A percentile compares a stretch with the other conserved stretches of the same genome.
These are phyloP conservation scores for Claviceps sp. DNA, from an alignment of 2,329 filamentous ascomycete genomes.

Conservation along the genomic window DNA sequence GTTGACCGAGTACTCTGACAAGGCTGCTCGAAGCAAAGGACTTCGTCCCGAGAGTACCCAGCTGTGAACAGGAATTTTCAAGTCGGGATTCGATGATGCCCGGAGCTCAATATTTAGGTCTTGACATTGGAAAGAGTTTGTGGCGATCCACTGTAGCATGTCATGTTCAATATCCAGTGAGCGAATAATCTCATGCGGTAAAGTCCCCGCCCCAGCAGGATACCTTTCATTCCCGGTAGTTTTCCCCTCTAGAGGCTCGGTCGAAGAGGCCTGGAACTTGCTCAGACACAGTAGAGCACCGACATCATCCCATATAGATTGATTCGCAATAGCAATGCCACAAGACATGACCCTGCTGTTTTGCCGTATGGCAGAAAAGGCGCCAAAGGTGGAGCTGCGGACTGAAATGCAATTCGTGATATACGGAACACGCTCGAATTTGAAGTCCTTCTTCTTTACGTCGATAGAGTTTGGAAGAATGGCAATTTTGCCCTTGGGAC, in stretches of 20 bases:
- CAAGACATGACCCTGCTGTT: conserved; percentile 72
- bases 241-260: conserved; percentile 9
- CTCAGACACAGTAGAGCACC: conserved; percentile 54
- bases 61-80: conserved; percentile 67
- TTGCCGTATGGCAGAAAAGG: conserved; percentile 75
- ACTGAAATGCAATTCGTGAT: conserved; percentile 76
- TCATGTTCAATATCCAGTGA: conserved; percentile 56
- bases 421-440: conserved; percentile 82
- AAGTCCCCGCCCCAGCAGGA: conserved; percentile 29
- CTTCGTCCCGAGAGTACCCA: conserved; percentile 71
- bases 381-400: conserved; percentile 76
- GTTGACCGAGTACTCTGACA: conserved; percentile 39
- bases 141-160: conserved; percentile 34
- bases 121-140: conserved; percentile 24
- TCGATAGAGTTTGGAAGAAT: conserved; percentile 33
- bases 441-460: conserved; percentile 72
- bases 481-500: conserved; percentile 64
- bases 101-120: conserved; percentile 32
- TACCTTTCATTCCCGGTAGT: conserved; percentile 28
- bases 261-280: conserved; percentile 37
- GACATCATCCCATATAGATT: conserved; percentile 61
- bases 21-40: conserved; percentile 46
- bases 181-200: conserved; percentile 41
- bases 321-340: conserved; percentile 51
- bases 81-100: conserved; percentile 49